A percentile compares a stretch with the other conserved stretches of the same genome.
phyloP scores from a whole-genome alignment of 345 rosid species.

The Brassica juncea region DNA sequence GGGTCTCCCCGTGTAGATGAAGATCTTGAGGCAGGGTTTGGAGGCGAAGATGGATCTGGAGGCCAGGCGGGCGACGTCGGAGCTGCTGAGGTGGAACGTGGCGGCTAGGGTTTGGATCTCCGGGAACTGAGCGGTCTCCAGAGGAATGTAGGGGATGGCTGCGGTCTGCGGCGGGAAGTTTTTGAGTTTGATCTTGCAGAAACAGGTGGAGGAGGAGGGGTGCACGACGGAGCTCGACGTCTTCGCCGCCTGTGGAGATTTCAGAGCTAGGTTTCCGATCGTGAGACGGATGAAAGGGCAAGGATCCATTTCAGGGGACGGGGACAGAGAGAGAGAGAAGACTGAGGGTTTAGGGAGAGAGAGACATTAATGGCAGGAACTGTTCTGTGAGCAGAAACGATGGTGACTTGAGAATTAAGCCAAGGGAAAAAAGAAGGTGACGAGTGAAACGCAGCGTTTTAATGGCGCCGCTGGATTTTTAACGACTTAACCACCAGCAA shows the following conservation, averaged over 20 bases:
- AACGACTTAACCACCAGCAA: slow-evolving; percentile 30
- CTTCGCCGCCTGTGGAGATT: slow-evolving; percentile 64
- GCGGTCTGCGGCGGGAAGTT: slow-evolving; percentile 64
- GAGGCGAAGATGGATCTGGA: slow-evolving; percentile 64
- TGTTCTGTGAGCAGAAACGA: neutral
- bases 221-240: slow-evolving; percentile 77
- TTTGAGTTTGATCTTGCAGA: slow-evolving; percentile 77
- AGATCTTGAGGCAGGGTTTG: slow-evolving; percentile 55
- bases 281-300: slow-evolving; percentile 87
- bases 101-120: slow-evolving; percentile 54
- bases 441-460: slow-evolving; percentile 32
- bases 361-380: neutral
- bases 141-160: slow-evolving; percentile 61
- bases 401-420: slow-evolving; percentile 6
- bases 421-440: slow-evolving; percentile 13
- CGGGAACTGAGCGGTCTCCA: slow-evolving; percentile 48
- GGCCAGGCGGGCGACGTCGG: slow-evolving; percentile 59
- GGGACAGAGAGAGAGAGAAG: neutral
- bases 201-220: slow-evolving; percentile 77
- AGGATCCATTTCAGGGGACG: slow-evolving; percentile 67
- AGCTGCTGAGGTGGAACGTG: slow-evolving; percentile 70
- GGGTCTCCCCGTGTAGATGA: slow-evolving; percentile 68
- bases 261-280: slow-evolving; percentile 68
- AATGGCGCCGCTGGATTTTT: slow-evolving; percentile 31
- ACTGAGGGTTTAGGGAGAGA: neutral